phyloP scores from a whole-genome alignment of 768 basidiomycete genomes.

The Boletus subcaerulescens region DNA sequence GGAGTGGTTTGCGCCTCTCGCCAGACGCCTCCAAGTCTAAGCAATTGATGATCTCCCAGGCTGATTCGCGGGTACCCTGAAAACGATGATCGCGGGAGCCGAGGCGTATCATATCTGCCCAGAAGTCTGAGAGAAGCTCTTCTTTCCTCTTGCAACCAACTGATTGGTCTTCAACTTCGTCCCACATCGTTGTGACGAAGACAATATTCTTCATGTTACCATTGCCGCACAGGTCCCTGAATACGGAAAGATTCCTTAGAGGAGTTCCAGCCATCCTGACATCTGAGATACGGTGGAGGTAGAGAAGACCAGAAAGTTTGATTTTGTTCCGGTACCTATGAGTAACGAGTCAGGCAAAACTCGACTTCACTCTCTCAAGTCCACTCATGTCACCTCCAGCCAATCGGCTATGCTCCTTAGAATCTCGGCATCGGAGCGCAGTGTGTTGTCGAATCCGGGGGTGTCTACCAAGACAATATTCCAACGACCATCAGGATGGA shows the following conservation, averaged over 20 bases:
- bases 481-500: constrained; percentile 13
- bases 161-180: no score
- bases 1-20: background rate
- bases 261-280: background rate
- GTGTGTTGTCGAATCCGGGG: constrained; percentile 17
- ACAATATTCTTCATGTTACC: constrained; percentile 9
- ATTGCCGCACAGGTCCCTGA: constrained; percentile 10
- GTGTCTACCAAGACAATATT: constrained; percentile 17
- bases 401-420: constrained; percentile 12
- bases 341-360: background rate
- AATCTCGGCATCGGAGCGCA: constrained; percentile 6
- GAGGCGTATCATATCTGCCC: no score
- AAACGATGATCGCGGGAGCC: no score
- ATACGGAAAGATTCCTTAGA: background rate
- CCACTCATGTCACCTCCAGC: constrained; percentile 15
- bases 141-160: no score
- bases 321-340: no score
- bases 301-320: no score
- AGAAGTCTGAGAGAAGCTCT: no score
- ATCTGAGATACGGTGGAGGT: no score
- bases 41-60: background rate
- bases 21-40: background rate
- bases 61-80: no score
- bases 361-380: background rate
- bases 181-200: constrained; percentile 19